phyloP scores from a whole-genome alignment of 1,139 yeast species.

The Yamadazyma taylorii region DNA sequence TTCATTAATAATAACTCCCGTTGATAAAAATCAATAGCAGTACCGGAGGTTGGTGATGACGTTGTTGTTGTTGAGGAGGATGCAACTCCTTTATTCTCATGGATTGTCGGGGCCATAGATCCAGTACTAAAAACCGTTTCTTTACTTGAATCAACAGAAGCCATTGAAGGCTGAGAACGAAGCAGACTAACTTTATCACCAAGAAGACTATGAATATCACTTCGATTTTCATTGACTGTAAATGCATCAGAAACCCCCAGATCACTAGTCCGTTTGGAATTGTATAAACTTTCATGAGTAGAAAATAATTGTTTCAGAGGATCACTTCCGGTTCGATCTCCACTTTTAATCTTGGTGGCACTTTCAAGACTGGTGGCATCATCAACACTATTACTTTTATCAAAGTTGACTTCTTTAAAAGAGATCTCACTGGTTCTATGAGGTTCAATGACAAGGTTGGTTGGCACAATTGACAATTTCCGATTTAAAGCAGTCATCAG shows the following conservation, averaged over 20 bases:
- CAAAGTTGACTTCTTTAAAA: conserved; percentile 34
- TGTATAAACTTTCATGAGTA: conserved; percentile 37
- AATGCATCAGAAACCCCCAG: background rate
- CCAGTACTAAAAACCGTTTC: conserved; percentile 12
- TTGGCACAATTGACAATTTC: conserved; percentile 30
- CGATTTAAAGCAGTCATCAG: conserved; percentile 20
- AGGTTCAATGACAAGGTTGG: conserved; percentile 24
- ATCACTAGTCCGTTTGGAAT: conserved; percentile 10
- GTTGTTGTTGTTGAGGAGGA: too few relatives aligned
- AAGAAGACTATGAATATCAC: conserved; percentile 11
- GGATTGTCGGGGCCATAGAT: conserved; percentile 6
- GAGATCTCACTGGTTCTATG: conserved; percentile 17
- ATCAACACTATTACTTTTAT: conserved; percentile 2
- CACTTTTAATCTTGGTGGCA: background rate
- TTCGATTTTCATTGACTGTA: background rate
- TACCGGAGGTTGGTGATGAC: conserved; percentile 24
- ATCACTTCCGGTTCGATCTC: conserved; percentile 17
- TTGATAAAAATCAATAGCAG: conserved; percentile 46
- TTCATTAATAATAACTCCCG: conserved; percentile 57
- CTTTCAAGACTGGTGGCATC: background rate
- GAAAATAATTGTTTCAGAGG: conserved; percentile 28
- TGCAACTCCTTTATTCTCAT: conserved; percentile 6
- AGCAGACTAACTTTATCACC: conserved; percentile 9
- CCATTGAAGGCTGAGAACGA: conserved; percentile 14
- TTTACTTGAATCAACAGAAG: conserved; percentile 13